phyloP scores from a whole-genome alignment of 345 rosid genomes.

The Gossypium sturtianum region DNA sequence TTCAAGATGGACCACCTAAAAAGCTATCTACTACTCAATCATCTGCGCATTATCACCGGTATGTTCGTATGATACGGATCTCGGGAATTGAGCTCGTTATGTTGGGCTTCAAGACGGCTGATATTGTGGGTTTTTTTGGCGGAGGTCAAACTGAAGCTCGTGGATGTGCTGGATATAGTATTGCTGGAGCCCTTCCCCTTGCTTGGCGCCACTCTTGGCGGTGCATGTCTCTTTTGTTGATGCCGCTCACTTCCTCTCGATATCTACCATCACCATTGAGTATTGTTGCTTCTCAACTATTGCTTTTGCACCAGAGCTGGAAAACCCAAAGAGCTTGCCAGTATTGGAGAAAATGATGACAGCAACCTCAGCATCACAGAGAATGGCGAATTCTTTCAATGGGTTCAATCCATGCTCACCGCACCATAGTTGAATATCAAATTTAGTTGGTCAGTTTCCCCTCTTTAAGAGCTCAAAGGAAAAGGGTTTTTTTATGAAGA shows the following conservation, averaged over 20 bases:
- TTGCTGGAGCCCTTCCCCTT: slow-evolving; percentile 69
- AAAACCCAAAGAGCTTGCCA: too few relatives aligned
- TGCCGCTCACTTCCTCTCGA: too few relatives aligned
- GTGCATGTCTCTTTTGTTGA: too few relatives aligned
- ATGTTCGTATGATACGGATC: slow-evolving; percentile 77
- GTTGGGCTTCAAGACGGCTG: slow-evolving; percentile 92
- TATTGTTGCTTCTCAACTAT: not conserved
- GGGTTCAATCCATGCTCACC: too few relatives aligned
- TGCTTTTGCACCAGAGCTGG: not conserved
- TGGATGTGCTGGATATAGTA: slow-evolving; percentile 83
- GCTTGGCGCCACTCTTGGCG: too few relatives aligned
- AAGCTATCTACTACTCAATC: slow-evolving; percentile 16
- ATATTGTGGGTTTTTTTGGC: slow-evolving; percentile 77
- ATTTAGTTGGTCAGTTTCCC: too few relatives aligned
- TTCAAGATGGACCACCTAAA: not conserved
- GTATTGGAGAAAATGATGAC: too few relatives aligned
- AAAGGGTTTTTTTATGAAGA: too few relatives aligned
- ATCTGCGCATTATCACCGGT: slow-evolving; percentile 36
- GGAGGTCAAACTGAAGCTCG: slow-evolving; percentile 69
- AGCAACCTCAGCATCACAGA: too few relatives aligned
- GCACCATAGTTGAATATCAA: too few relatives aligned
- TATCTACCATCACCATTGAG: not conserved
- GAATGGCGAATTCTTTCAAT: too few relatives aligned
- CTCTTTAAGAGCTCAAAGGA: too few relatives aligned
- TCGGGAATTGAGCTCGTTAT: slow-evolving; percentile 86